Evolutionary conservation across 306 rosid genomes (phyloP).

Genomic region (Citrullus colocynthis): DNA sequence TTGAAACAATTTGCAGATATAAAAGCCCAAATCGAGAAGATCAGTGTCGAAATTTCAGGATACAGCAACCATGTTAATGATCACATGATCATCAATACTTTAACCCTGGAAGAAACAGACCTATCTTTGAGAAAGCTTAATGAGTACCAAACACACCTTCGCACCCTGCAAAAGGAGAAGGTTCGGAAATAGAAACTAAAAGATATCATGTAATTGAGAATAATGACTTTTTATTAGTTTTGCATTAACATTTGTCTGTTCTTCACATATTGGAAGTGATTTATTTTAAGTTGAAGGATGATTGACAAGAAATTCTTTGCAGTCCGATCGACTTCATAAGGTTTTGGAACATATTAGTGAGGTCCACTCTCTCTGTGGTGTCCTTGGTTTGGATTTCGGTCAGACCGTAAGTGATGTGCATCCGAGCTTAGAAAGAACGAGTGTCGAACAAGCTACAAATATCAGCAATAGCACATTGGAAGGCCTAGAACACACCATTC

Average conservation of each 20-base stretch:
- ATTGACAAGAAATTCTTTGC: constrained; percentile 6
- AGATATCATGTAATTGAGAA: not conserved
- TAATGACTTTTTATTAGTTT: not conserved
- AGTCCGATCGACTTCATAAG: constrained; percentile 89
- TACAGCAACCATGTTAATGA: constrained; percentile 21
- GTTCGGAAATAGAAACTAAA: constrained; percentile 23
- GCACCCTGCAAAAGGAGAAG: constrained; percentile 81
- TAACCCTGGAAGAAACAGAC: constrained; percentile 51
- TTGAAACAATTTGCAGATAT: constrained; percentile 69
- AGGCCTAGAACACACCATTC: constrained; percentile 71
- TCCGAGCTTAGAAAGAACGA: constrained; percentile 74
- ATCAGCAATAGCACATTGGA: constrained; percentile 78
- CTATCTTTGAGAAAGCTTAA: constrained; percentile 73
- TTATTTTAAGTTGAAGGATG: not conserved
- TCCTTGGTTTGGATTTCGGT: constrained; percentile 82
- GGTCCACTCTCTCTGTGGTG: constrained; percentile 80
- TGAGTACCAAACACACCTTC: constrained; percentile 70
- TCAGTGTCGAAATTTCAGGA: constrained; percentile 80
- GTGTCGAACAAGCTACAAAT: constrained; percentile 68
- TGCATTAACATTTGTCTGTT: not conserved
- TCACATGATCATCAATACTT: constrained; percentile 16
- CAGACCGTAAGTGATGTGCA: constrained; percentile 74
- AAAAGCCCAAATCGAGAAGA: constrained; percentile 63
- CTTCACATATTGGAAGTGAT: not conserved
- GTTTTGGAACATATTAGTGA: constrained; percentile 76